These are phyloP conservation scores for Fusarium palustre DNA, from an alignment of 2,329 filamentous ascomycete species.

Conservation along the genomic window DNA sequence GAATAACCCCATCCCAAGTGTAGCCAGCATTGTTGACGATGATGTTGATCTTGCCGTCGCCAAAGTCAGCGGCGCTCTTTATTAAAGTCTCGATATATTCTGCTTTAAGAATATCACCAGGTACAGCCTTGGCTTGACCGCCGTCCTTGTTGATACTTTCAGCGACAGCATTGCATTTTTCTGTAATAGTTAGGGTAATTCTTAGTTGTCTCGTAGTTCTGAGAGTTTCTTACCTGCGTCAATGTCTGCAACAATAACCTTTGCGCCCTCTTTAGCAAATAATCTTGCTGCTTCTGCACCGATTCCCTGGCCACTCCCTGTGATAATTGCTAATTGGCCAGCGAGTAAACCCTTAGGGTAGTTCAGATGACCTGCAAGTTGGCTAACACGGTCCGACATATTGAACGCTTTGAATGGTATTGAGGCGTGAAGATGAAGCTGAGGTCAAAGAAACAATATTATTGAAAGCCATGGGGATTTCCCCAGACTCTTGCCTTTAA, in stretches of 20 bases:
- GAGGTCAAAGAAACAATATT: neutral
- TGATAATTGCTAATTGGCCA: constrained; percentile 88
- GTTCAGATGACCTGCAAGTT: constrained; percentile 83
- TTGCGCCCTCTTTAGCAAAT: constrained; percentile 89
- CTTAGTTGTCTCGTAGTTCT: rapidly evolving
- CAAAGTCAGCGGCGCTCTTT: constrained; percentile 80
- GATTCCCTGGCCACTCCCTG: constrained; percentile 87
- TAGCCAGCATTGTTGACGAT: constrained; percentile 93
- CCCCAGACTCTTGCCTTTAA: constrained; percentile 21
- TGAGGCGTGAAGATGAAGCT: neutral
- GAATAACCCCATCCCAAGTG: constrained; percentile 93
- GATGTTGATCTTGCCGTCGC: constrained; percentile 87
- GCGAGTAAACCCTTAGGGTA: constrained; percentile 82
- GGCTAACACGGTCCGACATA: constrained; percentile 69
- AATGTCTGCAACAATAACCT: constrained; percentile 85
- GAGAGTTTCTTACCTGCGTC: constrained; percentile 68
- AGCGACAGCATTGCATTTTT: constrained; percentile 76
- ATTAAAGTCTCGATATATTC: constrained; percentile 79
- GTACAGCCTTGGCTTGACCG: constrained; percentile 76
- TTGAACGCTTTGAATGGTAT: constrained; percentile 45
- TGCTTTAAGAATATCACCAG: constrained; percentile 80
- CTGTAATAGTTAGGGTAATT: constrained; percentile 53
- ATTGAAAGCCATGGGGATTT: neutral
- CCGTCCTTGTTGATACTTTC: constrained; percentile 75
- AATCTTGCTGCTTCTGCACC: constrained; percentile 84